Evolutionary conservation across 768 basidiomycete species (phyloP), one percentile per base, ranked within the genome.

Genomic region (Russula sp.): DNA sequence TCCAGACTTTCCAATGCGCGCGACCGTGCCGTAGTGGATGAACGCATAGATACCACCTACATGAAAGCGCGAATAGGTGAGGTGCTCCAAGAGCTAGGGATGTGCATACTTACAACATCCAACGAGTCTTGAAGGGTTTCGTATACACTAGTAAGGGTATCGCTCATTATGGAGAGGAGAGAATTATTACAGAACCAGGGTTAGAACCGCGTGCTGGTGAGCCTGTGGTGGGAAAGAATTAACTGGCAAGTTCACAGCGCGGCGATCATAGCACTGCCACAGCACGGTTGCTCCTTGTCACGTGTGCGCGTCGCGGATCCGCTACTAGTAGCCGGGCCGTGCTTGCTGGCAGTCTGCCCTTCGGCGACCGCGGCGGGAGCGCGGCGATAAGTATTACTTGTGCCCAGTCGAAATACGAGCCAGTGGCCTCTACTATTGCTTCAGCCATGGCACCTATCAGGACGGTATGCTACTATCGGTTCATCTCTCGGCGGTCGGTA

Each of bases 1-100:
- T 74, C 73, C 48, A 91, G 71, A 0, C 73, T 72, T 51, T 79
- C 74, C 45, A 93, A 74, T 1, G 89, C 86, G 11, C 78, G 75
- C 4, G 78, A 77, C 69, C 84, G 82, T 16, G 76, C 72, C 35
- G 81, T 75, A 34, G 73, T 71, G 3, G 86, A 83, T 22, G 83
- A 80, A 22, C 84, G 81, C 11, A 81, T 78, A 0, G 90, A 92
- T 4, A 75, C 75, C 56, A 93, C 77, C 91, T 92, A 44, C 31
- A 32, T 13, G 13, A 20, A 40, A 22, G 18, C 62, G 34, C 62
- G 34, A 62, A 62, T 39, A 11, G 20, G 45, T 40, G 4, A 18
- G 37, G 34, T 27, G 1, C 3, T 54, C 9, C 34, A 35, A 40
- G 13, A 34, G 16, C 10, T 45, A 39, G 37, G 42, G 20, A 50